Percentiles rank a stretch among this genome's conserved stretches.
phyloP scores from a whole-genome alignment of 2,329 filamentous ascomycete genomes.

The Aspergillus pseudoviridinutans region DNA sequence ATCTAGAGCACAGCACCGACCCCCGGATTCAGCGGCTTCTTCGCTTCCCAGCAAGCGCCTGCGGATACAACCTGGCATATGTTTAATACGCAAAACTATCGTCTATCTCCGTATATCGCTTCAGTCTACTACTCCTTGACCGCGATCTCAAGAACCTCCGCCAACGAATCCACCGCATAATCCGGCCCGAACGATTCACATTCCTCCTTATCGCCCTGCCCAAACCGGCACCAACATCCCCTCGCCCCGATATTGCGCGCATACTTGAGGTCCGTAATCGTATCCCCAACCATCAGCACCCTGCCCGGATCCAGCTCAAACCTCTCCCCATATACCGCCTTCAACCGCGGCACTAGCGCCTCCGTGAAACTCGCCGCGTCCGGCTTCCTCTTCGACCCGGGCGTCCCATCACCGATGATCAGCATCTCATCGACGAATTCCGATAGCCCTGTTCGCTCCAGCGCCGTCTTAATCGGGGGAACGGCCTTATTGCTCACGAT shows the following conservation, averaged over 20 bases:
- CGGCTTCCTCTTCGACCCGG: conserved; percentile 7
- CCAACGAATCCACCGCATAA: conserved; percentile 9
- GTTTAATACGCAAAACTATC: neutral
- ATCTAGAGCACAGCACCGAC: conserved; percentile 22
- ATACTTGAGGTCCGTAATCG: conserved; percentile 11
- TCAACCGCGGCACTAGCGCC: conserved; percentile 12
- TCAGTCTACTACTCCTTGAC: neutral
- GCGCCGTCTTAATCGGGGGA: conserved; percentile 11
- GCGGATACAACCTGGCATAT: conserved; percentile 19
- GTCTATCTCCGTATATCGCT: too few relatives aligned
- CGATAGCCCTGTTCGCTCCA: conserved; percentile 3
- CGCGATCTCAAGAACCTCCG: conserved; percentile 1
- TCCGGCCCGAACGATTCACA: conserved; percentile 9
- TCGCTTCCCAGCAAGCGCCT: conserved; percentile 20
- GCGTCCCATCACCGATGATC: conserved; percentile 11
- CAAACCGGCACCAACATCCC: conserved; percentile 15
- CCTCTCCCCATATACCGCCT: conserved; percentile 2
- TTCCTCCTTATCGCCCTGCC: conserved; percentile 10
- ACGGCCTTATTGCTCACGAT: conserved; percentile 25
- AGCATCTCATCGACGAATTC: conserved; percentile 4
- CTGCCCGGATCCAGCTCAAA: neutral
- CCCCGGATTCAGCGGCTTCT: conserved; percentile 18
- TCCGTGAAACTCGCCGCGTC: conserved; percentile 10
- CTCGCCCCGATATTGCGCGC: conserved; percentile 10
- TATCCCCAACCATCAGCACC: conserved; percentile 14